Conservation (phyloP, 441 rosid genomes). For the Manihot esculenta region DNA sequence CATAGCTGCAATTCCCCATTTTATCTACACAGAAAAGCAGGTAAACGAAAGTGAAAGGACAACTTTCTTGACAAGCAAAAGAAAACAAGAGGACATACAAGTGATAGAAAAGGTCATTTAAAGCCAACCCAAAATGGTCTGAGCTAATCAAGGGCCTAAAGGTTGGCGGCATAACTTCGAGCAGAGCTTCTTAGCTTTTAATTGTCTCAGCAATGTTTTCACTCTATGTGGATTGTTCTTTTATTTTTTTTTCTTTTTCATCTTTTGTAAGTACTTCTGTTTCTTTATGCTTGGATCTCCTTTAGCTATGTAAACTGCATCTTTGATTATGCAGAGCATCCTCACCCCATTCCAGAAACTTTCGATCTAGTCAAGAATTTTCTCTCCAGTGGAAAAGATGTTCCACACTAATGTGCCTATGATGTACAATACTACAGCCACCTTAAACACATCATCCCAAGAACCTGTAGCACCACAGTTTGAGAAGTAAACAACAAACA, state of each 20-base stretch:
- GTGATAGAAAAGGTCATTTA: slow-evolving; percentile 15
- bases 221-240: neutral
- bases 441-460: slow-evolving; percentile 97
- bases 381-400: slow-evolving; percentile 92
- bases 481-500: neutral
- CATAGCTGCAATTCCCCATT: slow-evolving; percentile 19
- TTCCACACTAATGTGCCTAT: slow-evolving; percentile 94
- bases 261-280: neutral
- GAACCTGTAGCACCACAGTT: slow-evolving; percentile 54
- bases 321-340: neutral
- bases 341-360: slow-evolving; percentile 9
- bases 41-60: slow-evolving; percentile 14
- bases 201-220: slow-evolving; percentile 11
- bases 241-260: neutral
- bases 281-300: neutral
- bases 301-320: slow-evolving; percentile 13
- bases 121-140: slow-evolving; percentile 20
- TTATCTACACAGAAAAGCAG: slow-evolving; percentile 7
- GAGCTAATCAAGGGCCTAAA: slow-evolving; percentile 18
- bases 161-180: slow-evolving; percentile 19
- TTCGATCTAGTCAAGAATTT: slow-evolving; percentile 64
- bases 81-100: slow-evolving; percentile 15
- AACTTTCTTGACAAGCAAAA: neutral
- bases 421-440: slow-evolving; percentile 73
- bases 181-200: slow-evolving; percentile 14